A percentile compares a stretch with the other conserved stretches of the same genome.
Conservation (phyloP, 331 rosid genomes). For the Saraca asoca region DNA sequence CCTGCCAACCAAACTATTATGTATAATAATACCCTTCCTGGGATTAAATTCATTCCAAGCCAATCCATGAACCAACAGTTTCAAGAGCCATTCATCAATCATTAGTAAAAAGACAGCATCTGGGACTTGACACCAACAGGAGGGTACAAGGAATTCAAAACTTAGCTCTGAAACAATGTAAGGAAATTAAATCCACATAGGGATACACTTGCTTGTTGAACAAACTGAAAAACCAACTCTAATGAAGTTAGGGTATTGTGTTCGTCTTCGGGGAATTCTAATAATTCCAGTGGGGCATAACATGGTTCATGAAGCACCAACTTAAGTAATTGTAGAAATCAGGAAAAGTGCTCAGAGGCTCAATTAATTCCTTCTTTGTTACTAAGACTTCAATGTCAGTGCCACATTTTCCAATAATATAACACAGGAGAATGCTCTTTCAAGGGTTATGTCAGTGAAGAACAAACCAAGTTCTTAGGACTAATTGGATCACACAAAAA, state of each 20-base stretch:
- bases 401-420: constrained; percentile 29
- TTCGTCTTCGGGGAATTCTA: constrained; percentile 3
- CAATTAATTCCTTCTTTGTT: constrained; percentile 28
- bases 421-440: constrained; percentile 29
- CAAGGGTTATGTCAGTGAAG: constrained; percentile 17
- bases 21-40: no score
- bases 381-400: background rate
- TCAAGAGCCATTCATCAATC: no score
- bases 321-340: constrained; percentile 32
- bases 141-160: no score
- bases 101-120: no score
- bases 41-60: no score
- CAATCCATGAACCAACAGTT: no score
- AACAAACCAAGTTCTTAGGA: constrained; percentile 20
- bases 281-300: constrained; percentile 20
- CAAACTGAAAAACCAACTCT: background rate
- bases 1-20: no score
- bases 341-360: constrained; percentile 2
- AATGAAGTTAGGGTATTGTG: background rate
- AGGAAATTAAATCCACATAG: constrained; percentile 2
- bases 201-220: background rate
- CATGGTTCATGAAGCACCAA: constrained; percentile 20
- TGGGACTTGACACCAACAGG: no score
- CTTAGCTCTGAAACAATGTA: background rate
- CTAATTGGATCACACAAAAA: constrained; percentile 18